Evolutionary conservation across 345 rosid genomes (phyloP).

Genomic region (Aquilaria malaccensis): DNA sequence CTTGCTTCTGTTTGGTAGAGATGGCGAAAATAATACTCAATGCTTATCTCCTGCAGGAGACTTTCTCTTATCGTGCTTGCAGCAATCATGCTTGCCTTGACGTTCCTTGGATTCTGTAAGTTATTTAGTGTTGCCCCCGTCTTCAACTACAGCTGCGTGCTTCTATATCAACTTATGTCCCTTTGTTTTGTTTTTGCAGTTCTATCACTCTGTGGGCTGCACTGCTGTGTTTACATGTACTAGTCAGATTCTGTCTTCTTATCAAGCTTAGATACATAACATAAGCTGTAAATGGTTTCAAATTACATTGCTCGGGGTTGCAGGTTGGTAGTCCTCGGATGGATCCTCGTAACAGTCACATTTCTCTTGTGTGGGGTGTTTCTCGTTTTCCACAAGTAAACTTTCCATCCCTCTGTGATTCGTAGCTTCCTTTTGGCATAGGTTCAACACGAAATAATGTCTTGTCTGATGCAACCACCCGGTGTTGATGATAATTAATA

Average conservation of each 20-base stretch:
- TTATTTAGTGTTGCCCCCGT: background rate
- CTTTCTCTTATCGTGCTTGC: slow-evolving; percentile 27
- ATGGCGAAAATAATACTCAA: no score
- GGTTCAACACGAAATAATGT: no score
- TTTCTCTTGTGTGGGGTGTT: slow-evolving; percentile 39
- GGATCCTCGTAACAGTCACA: slow-evolving; percentile 45
- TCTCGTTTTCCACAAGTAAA: slow-evolving; percentile 54
- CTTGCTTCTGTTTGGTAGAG: no score
- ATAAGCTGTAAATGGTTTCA: no score
- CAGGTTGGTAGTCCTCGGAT: slow-evolving; percentile 44
- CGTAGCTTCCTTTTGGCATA: no score
- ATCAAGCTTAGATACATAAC: background rate
- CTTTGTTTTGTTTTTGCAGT: slow-evolving; percentile 19
- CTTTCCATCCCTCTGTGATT: background rate
- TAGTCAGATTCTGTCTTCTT: background rate
- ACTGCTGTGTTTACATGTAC: slow-evolving; percentile 39
- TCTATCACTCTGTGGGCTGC: slow-evolving; percentile 37
- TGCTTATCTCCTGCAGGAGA: slow-evolving; percentile 26
- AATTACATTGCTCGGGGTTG: background rate
- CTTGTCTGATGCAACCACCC: no score
- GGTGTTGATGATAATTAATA: background rate
- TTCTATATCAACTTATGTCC: background rate
- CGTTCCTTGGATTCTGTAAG: slow-evolving; percentile 51
- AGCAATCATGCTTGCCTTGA: slow-evolving; percentile 31
- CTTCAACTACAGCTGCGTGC: no score